Base-by-base conservation (phyloP, 2,329 filamentous ascomycete species). In the Lachnellula willkommii region DNA sequence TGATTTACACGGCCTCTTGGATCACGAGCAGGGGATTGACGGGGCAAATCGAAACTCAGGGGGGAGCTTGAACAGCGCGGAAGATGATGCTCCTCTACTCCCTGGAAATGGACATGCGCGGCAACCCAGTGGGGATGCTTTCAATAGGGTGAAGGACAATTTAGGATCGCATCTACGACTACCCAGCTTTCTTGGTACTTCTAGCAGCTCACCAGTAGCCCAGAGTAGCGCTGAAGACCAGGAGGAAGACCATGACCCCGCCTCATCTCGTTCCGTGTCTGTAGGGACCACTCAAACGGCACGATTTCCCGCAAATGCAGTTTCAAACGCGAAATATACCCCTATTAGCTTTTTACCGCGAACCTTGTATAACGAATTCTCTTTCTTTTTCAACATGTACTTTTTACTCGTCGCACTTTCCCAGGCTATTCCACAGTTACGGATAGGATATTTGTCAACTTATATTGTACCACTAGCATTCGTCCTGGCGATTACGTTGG, bases 381-480 rank as follows among this genome's bases (percentile, higher is more conserved):
- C 93, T 57, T 99, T 97, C 77, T 99, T 99, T 75, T 96, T 99
- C 79, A 99, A 99, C 79, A 90, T 97, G 78, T 99, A 99, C 71
- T 99, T 99, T 71, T 78, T 99, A 54, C 84, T 97, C 26, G 94
- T 99, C 50, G 95, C 94, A 6, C 74, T 97, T 50, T 97, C 93
- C 39, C 94, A 99, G 73, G 86, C 90, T 45, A 92, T 99, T 67
- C 92, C 91, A 4, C 82, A 89, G 22, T 75, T 99, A 53, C 84
- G 91, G 53, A 96, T 99, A 63, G 94, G 94, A 54, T 97, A 96
- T 71, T 81, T 99, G 59, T 89, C 89, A 32, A 97, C 94, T 1
- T 99, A 99, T 67, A 85, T 97, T 70, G 92, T 89, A 20, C 94
- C 94, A 1, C 74, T 99, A 60, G 90, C 87, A 0, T 96, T 96